These are phyloP conservation scores for Musa schizocarpa DNA, from an alignment of 176 grass and related monocot species.

Conservation along the genomic window DNA sequence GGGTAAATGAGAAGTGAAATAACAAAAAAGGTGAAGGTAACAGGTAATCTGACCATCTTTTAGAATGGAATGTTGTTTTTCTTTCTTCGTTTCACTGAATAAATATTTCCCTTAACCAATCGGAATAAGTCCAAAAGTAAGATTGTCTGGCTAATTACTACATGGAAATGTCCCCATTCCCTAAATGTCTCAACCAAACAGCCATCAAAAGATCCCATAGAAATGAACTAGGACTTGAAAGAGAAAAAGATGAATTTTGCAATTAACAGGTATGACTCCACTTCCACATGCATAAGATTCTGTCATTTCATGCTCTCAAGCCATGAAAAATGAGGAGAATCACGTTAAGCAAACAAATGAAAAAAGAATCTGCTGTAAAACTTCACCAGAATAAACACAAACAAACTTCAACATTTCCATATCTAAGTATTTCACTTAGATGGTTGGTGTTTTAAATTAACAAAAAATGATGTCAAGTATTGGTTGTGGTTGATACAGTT, in stretches of 20 bases:
- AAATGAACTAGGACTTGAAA: not conserved
- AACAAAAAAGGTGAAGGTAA: not conserved
- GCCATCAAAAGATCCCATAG: not conserved
- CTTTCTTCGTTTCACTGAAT: not conserved
- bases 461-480: too few species aligned
- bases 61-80: not conserved
- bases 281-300: not conserved
- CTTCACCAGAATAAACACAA: not conserved
- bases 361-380: not conserved
- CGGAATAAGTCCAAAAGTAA: not conserved
- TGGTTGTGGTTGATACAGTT: too few species aligned
- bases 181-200: not conserved
- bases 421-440: not conserved
- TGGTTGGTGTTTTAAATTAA: not conserved
- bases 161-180: not conserved
- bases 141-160: not conserved
- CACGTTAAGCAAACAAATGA: too few species aligned
- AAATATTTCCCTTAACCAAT: too few species aligned
- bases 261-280: not conserved
- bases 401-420: not conserved
- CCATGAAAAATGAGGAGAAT: not conserved
- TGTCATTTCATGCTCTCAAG: not conserved
- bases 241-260: not conserved
- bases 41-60: not conserved
- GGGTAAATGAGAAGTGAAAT: not conserved